Evolutionary conservation across 805 yeast genomes (phyloP).

Genomic region (Barnettozyma vustinii): DNA sequence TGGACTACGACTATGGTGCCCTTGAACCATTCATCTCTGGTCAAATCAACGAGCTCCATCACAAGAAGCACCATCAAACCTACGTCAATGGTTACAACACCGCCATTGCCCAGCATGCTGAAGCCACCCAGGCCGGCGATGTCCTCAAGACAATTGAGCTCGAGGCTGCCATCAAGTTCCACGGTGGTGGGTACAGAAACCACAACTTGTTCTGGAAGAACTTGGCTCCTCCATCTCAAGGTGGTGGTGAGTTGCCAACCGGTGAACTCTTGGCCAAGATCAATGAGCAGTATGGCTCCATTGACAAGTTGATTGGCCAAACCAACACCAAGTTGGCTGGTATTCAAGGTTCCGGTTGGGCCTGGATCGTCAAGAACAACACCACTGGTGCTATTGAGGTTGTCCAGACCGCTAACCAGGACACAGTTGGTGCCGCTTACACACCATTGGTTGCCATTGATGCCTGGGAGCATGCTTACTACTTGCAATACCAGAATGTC

Average conservation of each 20-base stretch:
- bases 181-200: conserved; percentile 88
- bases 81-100: conserved; percentile 82
- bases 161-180: conserved; percentile 78
- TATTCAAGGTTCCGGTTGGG: conserved; percentile 95
- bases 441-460: conserved; percentile 83
- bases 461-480: conserved; percentile 97
- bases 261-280: conserved; percentile 58
- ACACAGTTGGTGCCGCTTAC: conserved; percentile 62
- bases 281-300: conserved; percentile 58
- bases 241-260: conserved; percentile 67
- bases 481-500: conserved; percentile 87
- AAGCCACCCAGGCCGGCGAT: conserved; percentile 56
- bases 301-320: conserved; percentile 58
- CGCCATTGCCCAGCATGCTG: conserved; percentile 67
- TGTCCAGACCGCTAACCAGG: conserved; percentile 81
- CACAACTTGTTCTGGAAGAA: conserved; percentile 86
- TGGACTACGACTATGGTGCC: conserved; percentile 80
- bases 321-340: conserved; percentile 77
- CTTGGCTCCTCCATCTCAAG: conserved; percentile 66
- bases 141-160: conserved; percentile 54
- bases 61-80: conserved; percentile 89
- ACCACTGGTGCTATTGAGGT: conserved; percentile 72
- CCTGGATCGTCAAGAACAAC: conserved; percentile 79
- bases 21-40: conserved; percentile 85
- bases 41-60: conserved; percentile 80